These are phyloP conservation scores for Colletotrichum liaoningense DNA, from an alignment of 2,329 filamentous ascomycete species.

Conservation along the genomic window DNA sequence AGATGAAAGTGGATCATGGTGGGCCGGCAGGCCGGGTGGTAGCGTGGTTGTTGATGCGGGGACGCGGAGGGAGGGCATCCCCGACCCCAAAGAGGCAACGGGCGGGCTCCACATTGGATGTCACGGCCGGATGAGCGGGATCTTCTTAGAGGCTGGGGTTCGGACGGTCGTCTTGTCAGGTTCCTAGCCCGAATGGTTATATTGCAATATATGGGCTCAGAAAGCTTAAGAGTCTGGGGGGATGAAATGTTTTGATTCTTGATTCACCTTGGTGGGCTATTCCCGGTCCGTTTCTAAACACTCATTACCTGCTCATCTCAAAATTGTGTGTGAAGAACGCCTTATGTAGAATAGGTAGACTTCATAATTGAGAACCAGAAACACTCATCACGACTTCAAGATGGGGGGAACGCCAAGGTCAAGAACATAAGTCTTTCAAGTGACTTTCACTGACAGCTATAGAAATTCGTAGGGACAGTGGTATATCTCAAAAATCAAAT, in stretches of 20 bases:
- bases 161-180: too few species aligned
- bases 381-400: background rate
- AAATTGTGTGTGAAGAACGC: too few species aligned
- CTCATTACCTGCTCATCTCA: background rate
- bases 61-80: constrained; percentile 36
- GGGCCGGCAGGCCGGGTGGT: background rate
- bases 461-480: background rate
- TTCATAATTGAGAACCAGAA: background rate
- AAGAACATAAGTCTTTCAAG: background rate
- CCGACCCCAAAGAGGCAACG: constrained; percentile 30
- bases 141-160: background rate
- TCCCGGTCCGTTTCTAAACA: background rate
- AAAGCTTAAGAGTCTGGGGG: background rate
- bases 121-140: constrained; percentile 31
- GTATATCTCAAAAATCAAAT: background rate
- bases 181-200: background rate
- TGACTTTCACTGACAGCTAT: background rate
- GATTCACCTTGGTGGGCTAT: too few species aligned
- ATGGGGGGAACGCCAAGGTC: too few species aligned
- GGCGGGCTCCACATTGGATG: background rate
- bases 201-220: background rate
- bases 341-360: background rate
- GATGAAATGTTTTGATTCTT: background rate
- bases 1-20: background rate
- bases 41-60: constrained; percentile 21